Base-by-base conservation (phyloP, 768 basidiomycete species). In the Kwoniella dejecticola region DNA sequence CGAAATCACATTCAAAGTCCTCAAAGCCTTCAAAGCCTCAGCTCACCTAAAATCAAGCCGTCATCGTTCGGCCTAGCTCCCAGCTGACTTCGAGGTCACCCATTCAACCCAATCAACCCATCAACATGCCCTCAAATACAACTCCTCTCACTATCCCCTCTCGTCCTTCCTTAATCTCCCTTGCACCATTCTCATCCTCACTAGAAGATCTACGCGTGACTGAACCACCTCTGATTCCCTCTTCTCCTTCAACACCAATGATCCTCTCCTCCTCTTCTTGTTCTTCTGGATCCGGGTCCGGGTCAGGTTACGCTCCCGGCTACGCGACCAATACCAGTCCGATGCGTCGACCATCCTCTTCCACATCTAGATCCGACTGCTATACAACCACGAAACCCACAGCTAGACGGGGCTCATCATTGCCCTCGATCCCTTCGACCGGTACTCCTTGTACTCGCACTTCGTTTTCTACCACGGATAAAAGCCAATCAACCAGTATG, bases 401-500 rank as follows among this genome's bases (percentile, higher is more conserved):
- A 19, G 23, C 56, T 10, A 31, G 56, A 36, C 31, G 56, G 1
- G 56, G 56, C 3, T 46, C 42, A 11, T 57, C 56, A 2, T 24
- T 57, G 26, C 56, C 56, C 33, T 50, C 48, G 30, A 50, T 50
- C 13, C 48, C 48, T 24, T 47, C 6, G n/a, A n/a, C n/a, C n/a
- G n/a, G n/a, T n/a, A n/a, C n/a, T n/a, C n/a, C n/a, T n/a, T n/a
- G n/a, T n/a, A n/a, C n/a, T n/a, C n/a, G n/a, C n/a, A n/a, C n/a
- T 24, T 47, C 45, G 6, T 24, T 10, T 7, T 24, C 45, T 11
- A 24, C 45, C 12, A 47, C 23, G 24, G 26, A 7, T 24, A 24
- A 7, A 12, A 42, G 8, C 17, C 36, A 42, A 13, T 8, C 41
- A 42, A 42, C 33, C 7, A 36, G 15, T 36, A 36, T 36, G 15